phyloP scores from a whole-genome alignment of 1,284 basidiomycete genomes.

The Tylopilus orsonianus region DNA sequence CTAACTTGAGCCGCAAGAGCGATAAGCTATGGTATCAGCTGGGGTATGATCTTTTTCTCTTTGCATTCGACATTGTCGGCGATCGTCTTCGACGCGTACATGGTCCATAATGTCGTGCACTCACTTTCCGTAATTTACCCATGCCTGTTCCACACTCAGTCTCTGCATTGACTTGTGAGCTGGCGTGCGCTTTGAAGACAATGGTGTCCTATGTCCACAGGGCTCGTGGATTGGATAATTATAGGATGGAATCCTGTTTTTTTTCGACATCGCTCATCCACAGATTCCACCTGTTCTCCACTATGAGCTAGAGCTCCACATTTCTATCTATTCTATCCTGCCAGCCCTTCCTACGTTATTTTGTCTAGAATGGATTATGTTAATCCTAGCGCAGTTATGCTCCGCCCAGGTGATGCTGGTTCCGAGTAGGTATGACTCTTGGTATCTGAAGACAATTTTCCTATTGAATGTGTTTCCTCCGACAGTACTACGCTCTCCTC shows the following conservation, averaged over 20 bases:
- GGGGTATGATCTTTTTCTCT: background rate
- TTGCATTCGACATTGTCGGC: background rate
- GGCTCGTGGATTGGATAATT: slow-evolving; percentile 18
- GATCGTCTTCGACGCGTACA: background rate
- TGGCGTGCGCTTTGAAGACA: slow-evolving; percentile 26
- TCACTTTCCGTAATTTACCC: background rate
- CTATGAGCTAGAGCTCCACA: slow-evolving; percentile 7
- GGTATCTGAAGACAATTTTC: background rate
- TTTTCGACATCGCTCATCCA: too few relatives aligned
- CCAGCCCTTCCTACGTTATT: background rate
- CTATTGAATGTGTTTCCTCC: slow-evolving; percentile 2
- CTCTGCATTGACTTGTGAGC: too few relatives aligned
- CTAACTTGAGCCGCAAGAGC: background rate
- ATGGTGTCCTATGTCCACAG: slow-evolving; percentile 9
- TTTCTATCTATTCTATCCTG: background rate
- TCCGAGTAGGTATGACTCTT: slow-evolving; percentile 18
- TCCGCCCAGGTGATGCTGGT: slow-evolving; percentile 4
- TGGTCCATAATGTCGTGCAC: background rate
- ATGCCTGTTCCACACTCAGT: slow-evolving; percentile 6
- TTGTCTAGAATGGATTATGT: slow-evolving; percentile 8
- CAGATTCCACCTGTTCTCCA: background rate
- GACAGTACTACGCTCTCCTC: slow-evolving; percentile 20
- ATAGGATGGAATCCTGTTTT: background rate
- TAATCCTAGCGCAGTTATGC: background rate
- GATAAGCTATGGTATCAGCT: too few relatives aligned